These are phyloP conservation scores for Fistulifera pelliculosa DNA, from an alignment of 108 stramenopile genomes.

Conservation along the genomic window DNA sequence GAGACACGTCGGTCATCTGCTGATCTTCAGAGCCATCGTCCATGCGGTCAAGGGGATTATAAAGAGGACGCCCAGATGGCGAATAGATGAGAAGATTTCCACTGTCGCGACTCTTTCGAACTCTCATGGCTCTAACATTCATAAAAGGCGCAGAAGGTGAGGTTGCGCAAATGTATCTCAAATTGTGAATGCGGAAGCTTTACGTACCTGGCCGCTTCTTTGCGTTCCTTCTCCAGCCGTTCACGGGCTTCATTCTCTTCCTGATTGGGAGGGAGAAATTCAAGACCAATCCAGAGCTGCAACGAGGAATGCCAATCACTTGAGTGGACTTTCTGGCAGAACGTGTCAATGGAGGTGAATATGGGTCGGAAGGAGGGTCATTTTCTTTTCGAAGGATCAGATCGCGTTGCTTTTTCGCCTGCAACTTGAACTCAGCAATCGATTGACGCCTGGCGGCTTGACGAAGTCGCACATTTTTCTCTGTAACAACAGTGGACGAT, in stretches of 20 bases:
- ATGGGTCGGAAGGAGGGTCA: too few relatives aligned
- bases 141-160: not conserved
- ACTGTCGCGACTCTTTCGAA: constrained; percentile 17
- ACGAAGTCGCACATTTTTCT: too few relatives aligned
- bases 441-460: too few relatives aligned
- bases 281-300: constrained; percentile 14
- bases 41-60: not conserved
- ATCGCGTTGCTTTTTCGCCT: too few relatives aligned
- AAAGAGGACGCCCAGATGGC: constrained; percentile 2
- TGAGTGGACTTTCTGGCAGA: constrained; percentile 1
- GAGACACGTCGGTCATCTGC: constrained; percentile 1
- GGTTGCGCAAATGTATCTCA: not conserved
- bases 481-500: too few relatives aligned
- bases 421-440: too few relatives aligned
- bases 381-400: too few relatives aligned
- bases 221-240: constrained; percentile 15
- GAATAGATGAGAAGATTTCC: constrained; percentile 32
- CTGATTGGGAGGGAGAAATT: constrained; percentile 42
- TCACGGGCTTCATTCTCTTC: constrained; percentile 24
- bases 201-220: constrained; percentile 20
- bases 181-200: not conserved
- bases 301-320: not conserved
- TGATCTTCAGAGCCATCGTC: constrained; percentile 1
- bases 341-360: constrained; percentile 10
- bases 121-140: constrained; percentile 5